phyloP scores from a whole-genome alignment of 495 filamentous ascomycete genomes.

The Penicillium antarcticum region DNA sequence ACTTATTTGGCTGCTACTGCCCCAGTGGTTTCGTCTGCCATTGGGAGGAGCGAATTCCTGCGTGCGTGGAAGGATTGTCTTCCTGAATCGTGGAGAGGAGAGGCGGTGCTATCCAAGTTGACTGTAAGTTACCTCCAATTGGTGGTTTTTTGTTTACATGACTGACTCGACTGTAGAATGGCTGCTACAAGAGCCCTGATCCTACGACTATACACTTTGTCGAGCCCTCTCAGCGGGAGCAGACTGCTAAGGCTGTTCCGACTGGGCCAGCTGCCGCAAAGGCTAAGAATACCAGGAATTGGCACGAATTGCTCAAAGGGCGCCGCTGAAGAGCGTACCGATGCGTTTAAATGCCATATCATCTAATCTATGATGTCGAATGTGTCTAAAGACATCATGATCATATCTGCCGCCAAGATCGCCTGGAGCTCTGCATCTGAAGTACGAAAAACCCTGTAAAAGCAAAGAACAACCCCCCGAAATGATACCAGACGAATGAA shows the following conservation, averaged over 20 bases:
- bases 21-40: slow-evolving; percentile 27
- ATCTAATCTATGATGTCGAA: slow-evolving; percentile 14
- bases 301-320: slow-evolving; percentile 81
- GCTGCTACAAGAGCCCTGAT: slow-evolving; percentile 36
- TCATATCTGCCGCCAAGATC: slow-evolving; percentile 17
- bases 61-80: slow-evolving; percentile 54
- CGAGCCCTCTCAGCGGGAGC: slow-evolving; percentile 32
- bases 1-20: slow-evolving; percentile 50
- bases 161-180: slow-evolving; percentile 21
- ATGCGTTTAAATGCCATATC: slow-evolving; percentile 14
- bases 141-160: slow-evolving; percentile 1
- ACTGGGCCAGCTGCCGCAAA: slow-evolving; percentile 35
- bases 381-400: slow-evolving; percentile 18
- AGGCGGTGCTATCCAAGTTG: slow-evolving; percentile 46
- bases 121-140: slow-evolving; percentile 24
- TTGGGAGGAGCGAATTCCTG: slow-evolving; percentile 47
- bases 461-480: slow-evolving; percentile 3
- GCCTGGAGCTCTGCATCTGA: background rate
- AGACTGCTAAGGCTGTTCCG: slow-evolving; percentile 27
- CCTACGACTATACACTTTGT: slow-evolving; percentile 40
- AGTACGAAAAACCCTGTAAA: slow-evolving; percentile 1
- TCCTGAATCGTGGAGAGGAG: slow-evolving; percentile 55
- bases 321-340: slow-evolving; percentile 19
- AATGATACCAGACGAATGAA: background rate
- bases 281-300: slow-evolving; percentile 64